phyloP scores from a whole-genome alignment of 352 stramenopile species.

The Peronosclerospora sorghi region DNA sequence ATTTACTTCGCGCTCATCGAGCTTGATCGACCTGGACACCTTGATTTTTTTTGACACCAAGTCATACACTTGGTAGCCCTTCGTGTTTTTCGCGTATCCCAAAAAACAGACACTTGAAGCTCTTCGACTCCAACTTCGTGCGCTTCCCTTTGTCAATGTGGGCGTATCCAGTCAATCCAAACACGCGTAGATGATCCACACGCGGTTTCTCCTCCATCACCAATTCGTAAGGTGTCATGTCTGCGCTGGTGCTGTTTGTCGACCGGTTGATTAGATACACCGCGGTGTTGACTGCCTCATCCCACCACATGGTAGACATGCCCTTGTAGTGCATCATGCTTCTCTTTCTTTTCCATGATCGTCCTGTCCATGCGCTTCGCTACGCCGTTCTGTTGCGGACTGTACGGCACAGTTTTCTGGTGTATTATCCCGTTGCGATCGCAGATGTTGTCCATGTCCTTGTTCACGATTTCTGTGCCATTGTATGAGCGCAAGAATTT shows the following conservation, averaged over 20 bases:
- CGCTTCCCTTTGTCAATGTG: conserved; percentile 1
- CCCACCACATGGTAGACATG: not conserved
- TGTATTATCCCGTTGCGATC: not conserved
- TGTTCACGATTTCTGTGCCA: not conserved
- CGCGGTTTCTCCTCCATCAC: not conserved
- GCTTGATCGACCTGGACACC: not conserved
- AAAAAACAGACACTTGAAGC: not conserved
- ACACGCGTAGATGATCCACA: not conserved
- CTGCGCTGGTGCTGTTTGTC: not conserved
- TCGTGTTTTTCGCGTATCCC: not conserved
- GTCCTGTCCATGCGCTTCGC: not conserved
- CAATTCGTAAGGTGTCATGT: not conserved
- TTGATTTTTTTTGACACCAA: not conserved
- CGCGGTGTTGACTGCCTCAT: not conserved
- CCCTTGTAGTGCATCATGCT: not conserved
- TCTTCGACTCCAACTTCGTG: not conserved
- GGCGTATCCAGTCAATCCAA: not conserved
- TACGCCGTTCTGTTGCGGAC: not conserved
- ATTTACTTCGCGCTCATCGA: not conserved
- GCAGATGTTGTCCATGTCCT: not conserved
- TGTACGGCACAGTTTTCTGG: not conserved
- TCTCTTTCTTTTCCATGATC: not conserved
- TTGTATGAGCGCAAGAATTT: conserved; percentile 1
- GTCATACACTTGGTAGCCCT: not conserved
- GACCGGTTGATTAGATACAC: not conserved